Evolutionary conservation across 2,329 filamentous ascomycete genomes (phyloP).

Genomic region (Arthrobotrys sphaeroides): DNA sequence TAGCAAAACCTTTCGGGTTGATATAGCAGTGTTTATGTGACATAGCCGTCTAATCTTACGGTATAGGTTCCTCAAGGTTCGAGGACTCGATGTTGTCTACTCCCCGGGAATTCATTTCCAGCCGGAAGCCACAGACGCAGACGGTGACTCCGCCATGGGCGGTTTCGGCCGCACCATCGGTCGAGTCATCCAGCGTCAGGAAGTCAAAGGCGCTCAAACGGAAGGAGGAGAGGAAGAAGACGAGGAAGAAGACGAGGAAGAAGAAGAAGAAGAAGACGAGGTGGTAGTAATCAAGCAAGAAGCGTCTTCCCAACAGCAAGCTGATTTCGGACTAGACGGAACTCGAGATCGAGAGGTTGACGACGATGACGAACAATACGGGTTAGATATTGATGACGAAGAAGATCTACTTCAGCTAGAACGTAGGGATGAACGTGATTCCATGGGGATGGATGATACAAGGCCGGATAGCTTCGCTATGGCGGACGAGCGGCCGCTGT

Average conservation of each 20-base stretch:
- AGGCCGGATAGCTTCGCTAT: conserved; percentile 35
- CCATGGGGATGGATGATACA: neutral
- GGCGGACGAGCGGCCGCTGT: conserved; percentile 21
- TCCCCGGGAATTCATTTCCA: conserved; percentile 34
- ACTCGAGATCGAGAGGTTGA: conserved; percentile 47
- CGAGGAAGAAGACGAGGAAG: conserved; percentile 9
- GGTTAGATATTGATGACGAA: conserved; percentile 37
- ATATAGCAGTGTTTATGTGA: neutral
- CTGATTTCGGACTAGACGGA: conserved; percentile 52
- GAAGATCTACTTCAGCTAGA: conserved; percentile 12
- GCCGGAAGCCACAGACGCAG: conserved; percentile 20
- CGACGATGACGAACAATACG: conserved; percentile 19
- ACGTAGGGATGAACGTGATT: neutral
- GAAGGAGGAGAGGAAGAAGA: conserved; percentile 7
- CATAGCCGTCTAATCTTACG: neutral
- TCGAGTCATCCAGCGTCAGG: neutral
- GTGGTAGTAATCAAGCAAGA: conserved; percentile 54
- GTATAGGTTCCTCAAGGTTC: conserved; percentile 37
- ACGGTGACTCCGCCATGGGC: conserved; percentile 26
- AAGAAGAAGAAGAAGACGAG: conserved; percentile 14
- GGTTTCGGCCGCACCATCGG: neutral
- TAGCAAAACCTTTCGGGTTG: neutral
- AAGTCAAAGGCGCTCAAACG: neutral
- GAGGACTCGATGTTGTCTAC: conserved; percentile 33
- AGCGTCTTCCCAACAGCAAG: conserved; percentile 40